Conservation (phyloP, 805 yeast species). For the Kodamaea sagamina region DNA sequence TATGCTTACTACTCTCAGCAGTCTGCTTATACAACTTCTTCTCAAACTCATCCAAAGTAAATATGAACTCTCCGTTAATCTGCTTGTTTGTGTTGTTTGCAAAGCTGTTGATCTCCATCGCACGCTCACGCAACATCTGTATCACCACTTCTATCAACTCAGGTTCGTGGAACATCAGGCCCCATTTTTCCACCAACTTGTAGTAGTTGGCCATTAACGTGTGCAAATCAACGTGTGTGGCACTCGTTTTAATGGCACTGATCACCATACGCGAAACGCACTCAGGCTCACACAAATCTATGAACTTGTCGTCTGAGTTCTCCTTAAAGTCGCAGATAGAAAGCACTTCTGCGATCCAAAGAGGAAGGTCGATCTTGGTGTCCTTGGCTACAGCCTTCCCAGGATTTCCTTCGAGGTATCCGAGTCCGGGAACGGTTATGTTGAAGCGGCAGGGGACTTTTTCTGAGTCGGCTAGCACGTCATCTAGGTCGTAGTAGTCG, state of each 20-base stretch:
- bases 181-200: slow-evolving; percentile 75
- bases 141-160: slow-evolving; percentile 54
- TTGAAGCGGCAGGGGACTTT: slow-evolving; percentile 80
- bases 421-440: slow-evolving; percentile 80
- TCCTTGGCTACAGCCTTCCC: slow-evolving; percentile 59
- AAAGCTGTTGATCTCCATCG: slow-evolving; percentile 69
- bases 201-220: slow-evolving; percentile 68
- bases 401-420: slow-evolving; percentile 79
- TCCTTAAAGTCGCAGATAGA: slow-evolving; percentile 49
- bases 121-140: slow-evolving; percentile 62
- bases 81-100: slow-evolving; percentile 57
- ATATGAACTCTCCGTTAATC: slow-evolving; percentile 53
- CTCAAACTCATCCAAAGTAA: slow-evolving; percentile 77
- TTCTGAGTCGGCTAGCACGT: slow-evolving; percentile 68
- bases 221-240: slow-evolving; percentile 66
- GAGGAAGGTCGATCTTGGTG: slow-evolving; percentile 73
- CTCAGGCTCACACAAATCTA: slow-evolving; percentile 71
- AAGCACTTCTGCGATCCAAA: slow-evolving; percentile 83
- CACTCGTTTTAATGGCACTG: slow-evolving; percentile 79
- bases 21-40: slow-evolving; percentile 56
- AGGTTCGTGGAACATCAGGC: slow-evolving; percentile 63
- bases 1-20: slow-evolving; percentile 47
- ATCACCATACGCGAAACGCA: slow-evolving; percentile 63
- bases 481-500: slow-evolving; percentile 73
- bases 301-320: slow-evolving; percentile 50